Conservation (phyloP, 805 yeast genomes). For the Monosporozyma yasuniensis region DNA sequence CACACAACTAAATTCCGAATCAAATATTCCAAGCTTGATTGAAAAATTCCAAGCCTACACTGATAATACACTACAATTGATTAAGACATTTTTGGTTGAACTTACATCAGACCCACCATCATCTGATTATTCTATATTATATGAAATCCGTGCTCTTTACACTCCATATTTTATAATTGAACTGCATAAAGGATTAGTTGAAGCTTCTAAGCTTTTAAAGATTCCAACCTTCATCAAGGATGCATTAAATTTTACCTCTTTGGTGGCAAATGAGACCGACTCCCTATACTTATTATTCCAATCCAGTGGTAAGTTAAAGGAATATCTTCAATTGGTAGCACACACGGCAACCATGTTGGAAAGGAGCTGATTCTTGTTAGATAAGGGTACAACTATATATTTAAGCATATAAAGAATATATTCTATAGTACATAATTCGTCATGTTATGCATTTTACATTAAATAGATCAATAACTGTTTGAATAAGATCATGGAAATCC, state of each 20-base stretch:
- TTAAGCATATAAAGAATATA: not conserved
- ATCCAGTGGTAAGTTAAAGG: slow-evolving; percentile 45
- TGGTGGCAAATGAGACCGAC: slow-evolving; percentile 59
- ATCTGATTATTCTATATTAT: slow-evolving; percentile 35
- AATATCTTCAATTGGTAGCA: slow-evolving; percentile 45
- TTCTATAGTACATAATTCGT: not conserved
- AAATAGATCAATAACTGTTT: too few relatives aligned
- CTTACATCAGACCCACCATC: slow-evolving; percentile 19
- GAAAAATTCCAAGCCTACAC: slow-evolving; percentile 26
- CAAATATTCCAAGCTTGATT: slow-evolving; percentile 28
- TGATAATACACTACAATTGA: slow-evolving; percentile 18
- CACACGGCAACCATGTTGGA: slow-evolving; percentile 39
- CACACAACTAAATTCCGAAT: slow-evolving; percentile 17
- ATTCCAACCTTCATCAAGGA: slow-evolving; percentile 40
- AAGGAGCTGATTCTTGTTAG: not conserved
- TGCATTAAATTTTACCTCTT: slow-evolving; percentile 51
- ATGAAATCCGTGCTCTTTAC: slow-evolving; percentile 55
- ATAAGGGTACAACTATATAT: not conserved
- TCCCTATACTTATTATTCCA: slow-evolving; percentile 56
- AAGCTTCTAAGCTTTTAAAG: slow-evolving; percentile 31
- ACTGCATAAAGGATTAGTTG: slow-evolving; percentile 46
- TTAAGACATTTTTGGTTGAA: slow-evolving; percentile 26
- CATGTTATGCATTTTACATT: not conserved
- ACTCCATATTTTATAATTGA: slow-evolving; percentile 67
- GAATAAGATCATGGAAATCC: not conserved